Evolutionary conservation across 805 yeast genomes (phyloP), one percentile per base, ranked within the genome.

Genomic region (Hanseniaspora pseudoguilliermondii): DNA sequence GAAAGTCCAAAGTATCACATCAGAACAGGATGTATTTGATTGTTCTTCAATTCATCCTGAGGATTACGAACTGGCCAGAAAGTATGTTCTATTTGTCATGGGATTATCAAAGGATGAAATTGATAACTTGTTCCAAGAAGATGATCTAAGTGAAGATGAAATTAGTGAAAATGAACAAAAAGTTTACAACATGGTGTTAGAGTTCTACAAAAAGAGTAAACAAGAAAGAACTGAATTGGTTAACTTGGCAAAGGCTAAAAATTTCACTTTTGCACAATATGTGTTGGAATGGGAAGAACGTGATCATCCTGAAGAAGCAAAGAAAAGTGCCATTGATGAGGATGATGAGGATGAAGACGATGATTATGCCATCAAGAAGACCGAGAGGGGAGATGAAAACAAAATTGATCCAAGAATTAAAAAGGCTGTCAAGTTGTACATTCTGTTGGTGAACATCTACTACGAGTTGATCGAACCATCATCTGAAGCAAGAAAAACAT

Each of bases 1-100:
- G 71, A 58, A 75, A 81, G 57, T 72, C 16, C 39, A 52, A 18
- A 21, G 16, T 11, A 15, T 52, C 10, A 18, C 48, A 18, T 46
- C 79, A n/a, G 81, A 82, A 29, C 78, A 84, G 38, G 97, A 91
- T 64, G 74, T 84, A 44, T 75, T 93, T 61, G 99, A 93, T 68
- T 90, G 93, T 51, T 93, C 98, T 0, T 80, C 98, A 71, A 89
- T 93, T 48, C 99, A 93, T 64, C 97, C 97, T 8, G 97, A 93
- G 69, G 99, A 93, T 71, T 93, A 93, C 67, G 95, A 87, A 60
- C 75, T 93, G 62, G 97, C 97, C 3, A 80, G 93, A 51, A 93
- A 93, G 68, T 93, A 93, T 90, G 97, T 52, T 16, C 38, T 52
- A 20, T 52, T 52, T 46, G 55, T 52, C 21, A 20, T 52, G 29